Base-by-base conservation (phyloP, 495 filamentous ascomycete genomes). In the Lentithecium fluviatile region DNA sequence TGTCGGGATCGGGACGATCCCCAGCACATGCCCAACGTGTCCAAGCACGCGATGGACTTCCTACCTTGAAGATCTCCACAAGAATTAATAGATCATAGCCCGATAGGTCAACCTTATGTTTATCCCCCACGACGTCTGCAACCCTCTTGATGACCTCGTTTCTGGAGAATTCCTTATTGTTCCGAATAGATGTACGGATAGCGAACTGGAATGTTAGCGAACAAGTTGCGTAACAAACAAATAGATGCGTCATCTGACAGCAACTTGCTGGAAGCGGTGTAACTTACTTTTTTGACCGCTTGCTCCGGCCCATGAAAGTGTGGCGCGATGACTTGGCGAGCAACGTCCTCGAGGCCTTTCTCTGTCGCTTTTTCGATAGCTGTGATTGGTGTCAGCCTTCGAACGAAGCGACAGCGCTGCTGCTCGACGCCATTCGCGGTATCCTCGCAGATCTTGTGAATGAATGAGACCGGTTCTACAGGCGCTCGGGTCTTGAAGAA, bases 1-100 rank as follows among this genome's bases (percentile, higher is more conserved):
- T 17, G 21, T 32, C n/a, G 20, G 25, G 19, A 21, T 43, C 8
- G 19, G 25, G 10, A 26, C 32, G 49, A 15, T 40, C 53, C 37
- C 46, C 19, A 8, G 15, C 13, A 25, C 48, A 61, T 23, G 47
- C 48, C 13, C 17, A 19, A 62, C 49, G 20, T 20, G 45, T 67
- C 13, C 60, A 29, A 51, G 38, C 58, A 64, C 58, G 74, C 54
- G 45, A 48, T 43, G 38, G 56, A 32, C 4, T 49, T 45, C 82
- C 70, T 78, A 95, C 93, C 82, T 94, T 86, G 71, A 88, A 93
- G 20, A 99, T 78, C 66, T 95, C 89, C 32, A 98, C 85, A 36
- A 97, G 74, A 64, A 99, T 91, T 26, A 94, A 80, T 60, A 88
- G 76, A 73, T 97, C 91, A 29, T 90, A 91, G 24, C 83, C 80